Base-by-base conservation (phyloP, 176 grass and related monocot species). In the Rhynchospora tenuis region DNA sequence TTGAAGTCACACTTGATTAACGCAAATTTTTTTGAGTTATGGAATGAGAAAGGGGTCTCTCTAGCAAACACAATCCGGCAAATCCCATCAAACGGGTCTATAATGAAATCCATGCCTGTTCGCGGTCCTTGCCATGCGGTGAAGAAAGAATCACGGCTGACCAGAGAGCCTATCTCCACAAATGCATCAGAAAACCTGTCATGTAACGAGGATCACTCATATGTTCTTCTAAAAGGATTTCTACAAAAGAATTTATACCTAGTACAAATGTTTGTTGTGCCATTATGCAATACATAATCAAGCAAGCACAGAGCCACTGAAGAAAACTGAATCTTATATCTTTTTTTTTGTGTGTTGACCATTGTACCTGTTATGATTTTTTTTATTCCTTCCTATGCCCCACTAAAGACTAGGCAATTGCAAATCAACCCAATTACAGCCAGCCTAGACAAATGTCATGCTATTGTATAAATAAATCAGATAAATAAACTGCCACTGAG, bases 51-150 rank as follows among this genome's bases (percentile, higher is more conserved):
- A 0, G 84, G 85, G 24, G 84, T 93, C 50, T 98, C 79, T 23
- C 86, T 83, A 56, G 89, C 4, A 83, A 98, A 98, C 42, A 98
- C 50, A 4, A 94, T 2, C 22, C 84, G 85, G 87, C 90, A 98
- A 67, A 7, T 27, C 0, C 87, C 86, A 52, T 94, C 91, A 80
- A 98, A 98, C 3, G 92, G 92, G 51, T 98, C 95, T 59, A 94
- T 87, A 10, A 81, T 55, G 67, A 98, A 93, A 63, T 94, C 92
- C 72, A 91, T 67, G 10, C 62, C 87, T 0, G 78, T 33, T 46
- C 1, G 64, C 0, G 87, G 90, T 4, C 87, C 87, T 72, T 87
- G 86, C 95, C 92, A 98, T 63, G 88, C 79, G 16, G 86, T 91
- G 69, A 83, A 62, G 84, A 98, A 98, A 17, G 69, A 27, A 42